Evolutionary conservation across 805 yeast genomes (phyloP), one percentile per base, ranked within the genome.

Genomic region (Candida railenensis): DNA sequence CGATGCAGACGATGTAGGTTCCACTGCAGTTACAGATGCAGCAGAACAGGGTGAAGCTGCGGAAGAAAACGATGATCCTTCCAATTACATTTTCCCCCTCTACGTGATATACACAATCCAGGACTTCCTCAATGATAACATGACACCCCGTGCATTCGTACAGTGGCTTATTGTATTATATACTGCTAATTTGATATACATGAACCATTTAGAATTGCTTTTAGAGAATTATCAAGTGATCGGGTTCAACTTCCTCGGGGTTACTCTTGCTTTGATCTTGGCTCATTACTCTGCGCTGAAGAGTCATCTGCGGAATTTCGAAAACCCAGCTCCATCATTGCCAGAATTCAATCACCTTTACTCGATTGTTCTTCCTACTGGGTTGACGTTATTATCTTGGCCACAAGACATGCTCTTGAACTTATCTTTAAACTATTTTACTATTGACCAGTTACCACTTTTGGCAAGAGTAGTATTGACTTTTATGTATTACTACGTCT

Each of bases 301-400:
- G 40, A 56, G 56, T 37, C 52, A 48, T 37, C 11, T 11, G 11
- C 9, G 5, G 5, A 25, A 25, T 11, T 18, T 46, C 20, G 47
- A 43, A 2, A 42, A 49, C 14, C 58, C 58, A 7, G 42, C 49
- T 34, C 69, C 71, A 12, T 43, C 42, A 14, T 52, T 64, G 44
- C 77, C 77, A 14, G 69, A 66, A 36, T 73, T 71, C 53, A 66
- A 71, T 53, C 54, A 61, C 42, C 32, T 72, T 8, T 69, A 67
- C 49, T 56, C 70, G 22, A 46, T 67, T n/a, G 44, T 67, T 15
- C 50, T 73, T 4, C 76, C 76, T 0, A 52, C 58, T 32, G 48
- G 57, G 18, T 52, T 63, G 28, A 46, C 52, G 15, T 62, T 61
- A 48, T 56, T 69, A 43, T 55, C 64, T 46, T 11, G n/a, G 7